A percentile compares a stretch with the other conserved stretches of the same genome.
Evolutionary conservation across 225 moss, liverwort and hornwort genomes (phyloP).

Genomic region (Climacium dendroides): DNA sequence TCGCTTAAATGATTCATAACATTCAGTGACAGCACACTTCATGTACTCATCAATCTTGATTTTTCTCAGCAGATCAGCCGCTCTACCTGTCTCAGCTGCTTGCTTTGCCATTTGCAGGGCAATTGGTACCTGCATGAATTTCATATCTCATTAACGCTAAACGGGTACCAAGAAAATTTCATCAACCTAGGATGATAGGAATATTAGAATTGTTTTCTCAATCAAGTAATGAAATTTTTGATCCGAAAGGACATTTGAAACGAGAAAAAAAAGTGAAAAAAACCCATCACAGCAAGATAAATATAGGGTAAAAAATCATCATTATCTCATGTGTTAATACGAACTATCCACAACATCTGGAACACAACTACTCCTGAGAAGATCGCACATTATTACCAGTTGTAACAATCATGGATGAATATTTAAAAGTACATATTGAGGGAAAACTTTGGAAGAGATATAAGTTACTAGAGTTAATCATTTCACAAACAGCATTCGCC

Average conservation of each 20-base stretch:
- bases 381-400: background rate
- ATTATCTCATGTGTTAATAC: background rate
- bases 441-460: background rate
- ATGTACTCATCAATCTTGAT: constrained; percentile 84
- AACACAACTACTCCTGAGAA: background rate
- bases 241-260: background rate
- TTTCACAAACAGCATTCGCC: background rate
- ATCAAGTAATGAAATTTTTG: background rate
- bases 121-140: constrained; percentile 60
- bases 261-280: background rate
- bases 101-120: constrained; percentile 88
- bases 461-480: background rate
- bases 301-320: background rate
- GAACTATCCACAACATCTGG: background rate
- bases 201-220: background rate
- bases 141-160: background rate
- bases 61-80: constrained; percentile 64
- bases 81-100: constrained; percentile 72
- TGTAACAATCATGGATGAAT: background rate
- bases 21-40: constrained; percentile 89
- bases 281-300: background rate
- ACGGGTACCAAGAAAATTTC: background rate
- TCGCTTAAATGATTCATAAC: constrained; percentile 82
- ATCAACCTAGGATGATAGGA: too few species aligned
- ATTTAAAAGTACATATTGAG: background rate